These are phyloP conservation scores for Marchantia polymorpha DNA, from an alignment of 225 moss, liverwort and hornwort genomes.

Conservation along the genomic window DNA sequence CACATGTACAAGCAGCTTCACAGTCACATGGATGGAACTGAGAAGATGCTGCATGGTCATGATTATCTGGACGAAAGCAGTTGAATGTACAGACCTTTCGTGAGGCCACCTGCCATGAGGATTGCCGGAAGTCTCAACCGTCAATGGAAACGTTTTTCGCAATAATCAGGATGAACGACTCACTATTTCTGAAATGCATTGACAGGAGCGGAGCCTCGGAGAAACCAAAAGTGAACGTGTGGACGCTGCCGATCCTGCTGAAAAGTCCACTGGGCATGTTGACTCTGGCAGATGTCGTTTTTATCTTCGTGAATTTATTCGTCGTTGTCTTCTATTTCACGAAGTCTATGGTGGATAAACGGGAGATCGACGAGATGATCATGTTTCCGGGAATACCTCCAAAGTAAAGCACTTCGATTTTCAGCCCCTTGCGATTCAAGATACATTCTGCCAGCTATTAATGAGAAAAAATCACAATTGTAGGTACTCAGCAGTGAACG, in stretches of 20 bases:
- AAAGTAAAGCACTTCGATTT: background rate
- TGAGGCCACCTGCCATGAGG: too few species aligned
- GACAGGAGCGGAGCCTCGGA: background rate
- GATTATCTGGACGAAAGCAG: too few species aligned
- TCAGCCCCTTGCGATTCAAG: background rate
- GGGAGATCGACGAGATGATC: background rate
- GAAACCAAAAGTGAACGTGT: conserved; percentile 12
- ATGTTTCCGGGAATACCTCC: background rate
- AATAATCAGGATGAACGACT: too few species aligned
- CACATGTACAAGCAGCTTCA: too few species aligned
- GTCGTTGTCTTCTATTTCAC: conserved; percentile 9
- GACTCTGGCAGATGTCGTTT: conserved; percentile 20
- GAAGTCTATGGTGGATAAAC: background rate
- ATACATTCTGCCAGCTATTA: background rate
- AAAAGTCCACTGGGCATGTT: conserved; percentile 29
- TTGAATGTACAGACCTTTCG: too few species aligned
- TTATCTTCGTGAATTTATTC: conserved; percentile 6
- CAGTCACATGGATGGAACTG: too few species aligned
- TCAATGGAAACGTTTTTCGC: too few species aligned
- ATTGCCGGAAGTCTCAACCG: too few species aligned
- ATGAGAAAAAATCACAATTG: background rate
- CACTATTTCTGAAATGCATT: background rate
- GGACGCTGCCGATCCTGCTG: conserved; percentile 27
- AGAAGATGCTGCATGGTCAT: too few species aligned
- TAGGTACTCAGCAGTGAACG: background rate